Evolutionary conservation across 2,329 filamentous ascomycete species (phyloP), one percentile per base, ranked within the genome.

Genomic region (Sordariomycetes sp.): DNA sequence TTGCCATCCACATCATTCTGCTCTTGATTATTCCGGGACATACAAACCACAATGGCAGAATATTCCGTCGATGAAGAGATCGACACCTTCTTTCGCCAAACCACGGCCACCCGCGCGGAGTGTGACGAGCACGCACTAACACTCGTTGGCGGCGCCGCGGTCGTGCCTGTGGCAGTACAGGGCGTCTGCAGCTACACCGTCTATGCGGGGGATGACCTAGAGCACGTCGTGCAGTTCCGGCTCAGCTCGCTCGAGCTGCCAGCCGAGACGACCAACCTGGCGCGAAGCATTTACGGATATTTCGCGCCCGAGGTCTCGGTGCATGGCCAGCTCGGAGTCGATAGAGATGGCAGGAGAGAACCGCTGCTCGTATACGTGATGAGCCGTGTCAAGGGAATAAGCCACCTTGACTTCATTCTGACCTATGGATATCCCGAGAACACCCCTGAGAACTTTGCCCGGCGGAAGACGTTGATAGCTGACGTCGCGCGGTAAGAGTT

Each of bases 151-250:
- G 66, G 69, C 32, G 12, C 6, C 12, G 59, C 64, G 50, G 50
- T 70, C 57, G 61, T 66, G 55, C 68, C 69, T 18, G 68, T 73
- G n/a, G 54, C 61, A 18, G 64, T 73, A 16, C 68, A 74, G 63
- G 70, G 71, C 22, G 64, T 64, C 32, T 74, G 69, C 62, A 73
- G 70, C 65, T 74, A 74, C 63, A 69, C 68, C 1, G 67, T 74
- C 53, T 75, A 72, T 59, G 69, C 69, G n/a, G 69, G 72, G 3
- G 60, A 59, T 11, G 61, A 66, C 37, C 61, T 60, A 22, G 68
- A 72, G 63, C 68, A 64, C 53, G 68, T 74, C 37, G 68, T 68
- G 43, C 71, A 75, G 62, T 74, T 71, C 62, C 70, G 70, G 54
- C 68, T 74, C 12, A 65, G 65, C 61, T 71, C 68, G 3, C 63